phyloP scores from a whole-genome alignment of 495 filamentous ascomycete genomes.

The Talaromyces proteolyticus region DNA sequence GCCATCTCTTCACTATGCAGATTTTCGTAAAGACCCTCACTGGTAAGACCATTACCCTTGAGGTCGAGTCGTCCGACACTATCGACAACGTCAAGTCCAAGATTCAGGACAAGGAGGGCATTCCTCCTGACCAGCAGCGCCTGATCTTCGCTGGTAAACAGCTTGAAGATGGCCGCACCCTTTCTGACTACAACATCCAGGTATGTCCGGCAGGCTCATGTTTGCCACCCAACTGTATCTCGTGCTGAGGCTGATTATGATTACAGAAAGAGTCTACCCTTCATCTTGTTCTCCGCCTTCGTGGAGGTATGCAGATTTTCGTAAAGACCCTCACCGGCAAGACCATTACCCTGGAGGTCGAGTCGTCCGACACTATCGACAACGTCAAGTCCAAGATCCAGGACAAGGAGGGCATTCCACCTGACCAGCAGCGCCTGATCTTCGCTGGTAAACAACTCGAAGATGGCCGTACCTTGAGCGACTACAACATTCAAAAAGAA shows the following conservation, averaged over 20 bases:
- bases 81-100: slow-evolving; percentile 99
- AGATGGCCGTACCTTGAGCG: slow-evolving; percentile 64
- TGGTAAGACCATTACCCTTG: slow-evolving; percentile 98
- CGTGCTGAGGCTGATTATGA: background rate
- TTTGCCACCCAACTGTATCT: background rate
- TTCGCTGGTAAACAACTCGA: slow-evolving; percentile 71
- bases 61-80: slow-evolving; percentile 96
- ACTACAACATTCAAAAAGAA: slow-evolving; percentile 73
- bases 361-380: slow-evolving; percentile 93
- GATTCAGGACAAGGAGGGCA: slow-evolving; percentile 99
- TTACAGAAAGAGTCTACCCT: slow-evolving; percentile 84
- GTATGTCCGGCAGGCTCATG: background rate
- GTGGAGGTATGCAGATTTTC: slow-evolving; percentile 97
- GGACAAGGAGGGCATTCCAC: slow-evolving; percentile 74
- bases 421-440: slow-evolving; percentile 71
- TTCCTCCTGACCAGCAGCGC: slow-evolving; percentile 96
- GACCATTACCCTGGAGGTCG: slow-evolving; percentile 97
- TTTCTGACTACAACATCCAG: slow-evolving; percentile 98
- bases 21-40: slow-evolving; percentile 86
- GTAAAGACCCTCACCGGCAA: slow-evolving; percentile 68
- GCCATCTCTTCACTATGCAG: slow-evolving; percentile 76
- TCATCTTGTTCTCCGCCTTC: slow-evolving; percentile 92
- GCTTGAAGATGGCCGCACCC: slow-evolving; percentile 91
- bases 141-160: slow-evolving; percentile 99
- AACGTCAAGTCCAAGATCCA: slow-evolving; percentile 84